These are phyloP conservation scores for Limnomonas spitsbergensis DNA, from an alignment of 139 green algal species.

Conservation along the genomic window DNA sequence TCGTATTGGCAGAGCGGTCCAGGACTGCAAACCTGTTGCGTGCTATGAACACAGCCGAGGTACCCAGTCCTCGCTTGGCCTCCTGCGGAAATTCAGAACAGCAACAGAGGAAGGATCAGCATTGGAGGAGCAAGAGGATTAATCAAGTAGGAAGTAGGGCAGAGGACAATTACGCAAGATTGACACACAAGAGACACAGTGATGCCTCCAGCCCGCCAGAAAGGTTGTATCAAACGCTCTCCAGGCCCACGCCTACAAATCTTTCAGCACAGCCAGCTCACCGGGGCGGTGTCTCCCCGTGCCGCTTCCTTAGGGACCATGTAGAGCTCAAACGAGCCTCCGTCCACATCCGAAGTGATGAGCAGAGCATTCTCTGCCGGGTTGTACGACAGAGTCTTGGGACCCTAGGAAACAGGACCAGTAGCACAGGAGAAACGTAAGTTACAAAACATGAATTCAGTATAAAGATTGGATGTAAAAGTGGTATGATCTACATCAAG, in stretches of 20 bases:
- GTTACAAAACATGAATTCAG: neutral
- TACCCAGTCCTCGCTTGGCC: conserved; percentile 74
- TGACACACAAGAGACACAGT: no score
- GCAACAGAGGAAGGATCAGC: no score
- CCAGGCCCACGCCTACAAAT: no score
- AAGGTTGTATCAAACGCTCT: no score
- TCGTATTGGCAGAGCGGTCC: conserved; percentile 77
- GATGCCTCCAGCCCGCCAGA: no score
- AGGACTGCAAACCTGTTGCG: conserved; percentile 97
- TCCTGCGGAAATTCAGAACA: conserved; percentile 64
- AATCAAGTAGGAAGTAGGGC: neutral
- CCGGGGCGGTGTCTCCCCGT: conserved; percentile 45
- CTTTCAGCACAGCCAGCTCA: no score
- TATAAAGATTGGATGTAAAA: no score
- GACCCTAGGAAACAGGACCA: conserved; percentile 23
- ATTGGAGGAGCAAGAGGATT: neutral
- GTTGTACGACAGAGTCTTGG: conserved; percentile 88
- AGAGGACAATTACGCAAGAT: no score
- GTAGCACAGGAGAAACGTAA: no score
- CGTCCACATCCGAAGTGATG: conserved; percentile 85
- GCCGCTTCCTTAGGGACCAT: conserved; percentile 70
- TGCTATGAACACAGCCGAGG: conserved; percentile 92
- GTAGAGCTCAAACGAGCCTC: conserved; percentile 95
- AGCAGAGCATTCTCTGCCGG: conserved; percentile 95
- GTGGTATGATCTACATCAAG: no score